These are phyloP conservation scores for Lactifluus echinatus DNA, from an alignment of 768 basidiomycete genomes.

Conservation along the genomic window DNA sequence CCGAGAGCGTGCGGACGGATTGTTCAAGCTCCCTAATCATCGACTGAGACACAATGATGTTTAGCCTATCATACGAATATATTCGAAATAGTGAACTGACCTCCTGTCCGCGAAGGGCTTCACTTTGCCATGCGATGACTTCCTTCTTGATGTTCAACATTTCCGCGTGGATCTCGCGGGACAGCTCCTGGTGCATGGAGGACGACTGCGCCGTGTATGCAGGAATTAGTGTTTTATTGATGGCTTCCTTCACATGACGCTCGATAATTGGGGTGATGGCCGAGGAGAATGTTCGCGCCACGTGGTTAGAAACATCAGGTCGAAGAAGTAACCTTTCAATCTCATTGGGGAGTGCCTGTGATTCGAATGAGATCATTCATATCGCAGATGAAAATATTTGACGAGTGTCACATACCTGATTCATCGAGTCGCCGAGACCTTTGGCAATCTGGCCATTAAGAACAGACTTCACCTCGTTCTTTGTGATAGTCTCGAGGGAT, in stretches of 20 bases:
- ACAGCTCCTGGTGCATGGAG: constrained; percentile 69
- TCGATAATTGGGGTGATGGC: constrained; percentile 71
- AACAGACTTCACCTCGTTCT: constrained; percentile 68
- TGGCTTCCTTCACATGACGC: constrained; percentile 71
- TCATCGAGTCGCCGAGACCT: constrained; percentile 63
- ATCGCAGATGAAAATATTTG: background rate
- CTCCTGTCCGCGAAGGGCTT: constrained; percentile 71
- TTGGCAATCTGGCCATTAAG: constrained; percentile 71
- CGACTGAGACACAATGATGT: constrained; percentile 33
- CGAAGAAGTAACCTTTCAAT: constrained; percentile 71
- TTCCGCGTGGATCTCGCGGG: constrained; percentile 67
- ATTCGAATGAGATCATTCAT: constrained; percentile 4
- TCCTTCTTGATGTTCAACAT: constrained; percentile 73
- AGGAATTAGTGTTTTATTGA: constrained; percentile 66
- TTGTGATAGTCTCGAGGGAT: constrained; percentile 73
- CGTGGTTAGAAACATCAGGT: constrained; percentile 68
- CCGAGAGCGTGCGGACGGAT: constrained; percentile 61
- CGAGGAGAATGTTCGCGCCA: constrained; percentile 64
- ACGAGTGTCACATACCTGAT: constrained; percentile 45
- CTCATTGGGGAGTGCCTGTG: constrained; percentile 65
- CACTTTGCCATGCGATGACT: constrained; percentile 72
- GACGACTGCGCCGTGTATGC: constrained; percentile 68
- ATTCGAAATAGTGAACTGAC: constrained; percentile 32
- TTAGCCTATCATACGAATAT: constrained; percentile 15
- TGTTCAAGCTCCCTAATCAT: constrained; percentile 77